phyloP scores from a whole-genome alignment of 176 grass and related monocot species.

The Rhynchospora breviuscula region DNA sequence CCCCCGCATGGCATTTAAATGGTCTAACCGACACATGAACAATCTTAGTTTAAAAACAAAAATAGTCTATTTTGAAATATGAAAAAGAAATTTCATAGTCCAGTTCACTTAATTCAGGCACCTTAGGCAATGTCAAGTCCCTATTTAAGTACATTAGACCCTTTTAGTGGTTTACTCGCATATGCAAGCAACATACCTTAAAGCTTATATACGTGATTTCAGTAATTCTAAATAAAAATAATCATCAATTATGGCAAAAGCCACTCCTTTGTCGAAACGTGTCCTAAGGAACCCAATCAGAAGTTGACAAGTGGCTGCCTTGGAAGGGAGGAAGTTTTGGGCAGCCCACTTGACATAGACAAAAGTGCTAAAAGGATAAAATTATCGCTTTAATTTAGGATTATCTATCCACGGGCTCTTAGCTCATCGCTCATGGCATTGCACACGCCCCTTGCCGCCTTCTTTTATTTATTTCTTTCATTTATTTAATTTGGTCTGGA shows the following conservation, averaged over 20 bases:
- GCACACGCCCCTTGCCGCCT: conserved; percentile 17
- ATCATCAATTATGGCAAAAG: background rate
- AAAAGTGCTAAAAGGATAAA: conserved; percentile 17
- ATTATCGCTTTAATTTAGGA: conserved; percentile 5
- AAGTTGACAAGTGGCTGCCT: background rate
- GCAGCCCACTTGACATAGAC: conserved; percentile 22
- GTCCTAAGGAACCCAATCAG: background rate
- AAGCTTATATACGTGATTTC: background rate
- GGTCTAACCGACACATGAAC: too few species aligned
- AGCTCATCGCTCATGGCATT: background rate
- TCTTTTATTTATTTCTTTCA: background rate
- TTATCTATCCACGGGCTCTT: conserved; percentile 17
- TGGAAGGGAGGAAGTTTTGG: background rate
- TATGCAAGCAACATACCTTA: background rate
- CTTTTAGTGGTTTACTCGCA: background rate
- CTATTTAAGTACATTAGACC: background rate
- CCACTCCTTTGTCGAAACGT: conserved; percentile 8
- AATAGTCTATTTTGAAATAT: too few species aligned
- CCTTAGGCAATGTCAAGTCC: background rate
- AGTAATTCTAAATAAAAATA: background rate
- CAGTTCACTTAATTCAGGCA: too few species aligned
- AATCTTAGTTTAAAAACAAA: too few species aligned
- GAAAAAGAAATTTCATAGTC: too few species aligned
- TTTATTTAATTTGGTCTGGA: conserved; percentile 15
- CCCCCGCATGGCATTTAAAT: too few species aligned